Evolutionary conservation across 768 basidiomycete species (phyloP), one percentile per base, ranked within the genome.

Genomic region (Tulasnella sp.): DNA sequence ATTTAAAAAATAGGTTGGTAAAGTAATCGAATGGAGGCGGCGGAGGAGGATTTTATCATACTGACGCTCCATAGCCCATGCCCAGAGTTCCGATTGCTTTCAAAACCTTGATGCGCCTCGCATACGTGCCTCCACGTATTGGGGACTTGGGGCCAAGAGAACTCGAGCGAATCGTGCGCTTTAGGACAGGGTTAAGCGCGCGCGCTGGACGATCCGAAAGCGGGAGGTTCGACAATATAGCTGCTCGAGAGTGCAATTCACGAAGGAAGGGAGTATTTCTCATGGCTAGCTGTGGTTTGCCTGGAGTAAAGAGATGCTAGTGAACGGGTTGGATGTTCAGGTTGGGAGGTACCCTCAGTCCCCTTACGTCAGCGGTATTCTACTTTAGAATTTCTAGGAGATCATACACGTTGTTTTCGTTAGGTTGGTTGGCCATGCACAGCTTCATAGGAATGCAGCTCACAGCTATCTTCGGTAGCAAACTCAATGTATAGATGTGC

Each of bases 41-140:
- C 1, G 44, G 15, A 44, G 11, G 40, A 51, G n/a, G 70, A 32
- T 77, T 35, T 11, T 16, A 18, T 40, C 16, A 6, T 39, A 76
- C 75, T 61, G 18, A 77, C 77, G 72, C 51, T 44, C 70, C 77
- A 72, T 77, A 72, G 18, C 77, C 77, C 9, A 77, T 48, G 23
- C 70, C 77, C 40, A 70, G 44, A 29, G 70, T 32, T 18, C 77
- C 77, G 29, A 72, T 71, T 10, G 44, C 42, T 16, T 72, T 70
- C 46, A 73, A 32, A 20, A 39, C 70, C 55, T 26, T 26, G 11
- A 77, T 48, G n/a, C 72, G 67, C 13, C 9, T 23, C 13, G 32
- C 51, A 44, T 76, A 42, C 15, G 26, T 72, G 3, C 42, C 42
- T n/a, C 37, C 71, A 29, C 71, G 18, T 40, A 42, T 72, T 9